Conservation (phyloP, 78 protist genomes). For the Acrasis kona region DNA sequence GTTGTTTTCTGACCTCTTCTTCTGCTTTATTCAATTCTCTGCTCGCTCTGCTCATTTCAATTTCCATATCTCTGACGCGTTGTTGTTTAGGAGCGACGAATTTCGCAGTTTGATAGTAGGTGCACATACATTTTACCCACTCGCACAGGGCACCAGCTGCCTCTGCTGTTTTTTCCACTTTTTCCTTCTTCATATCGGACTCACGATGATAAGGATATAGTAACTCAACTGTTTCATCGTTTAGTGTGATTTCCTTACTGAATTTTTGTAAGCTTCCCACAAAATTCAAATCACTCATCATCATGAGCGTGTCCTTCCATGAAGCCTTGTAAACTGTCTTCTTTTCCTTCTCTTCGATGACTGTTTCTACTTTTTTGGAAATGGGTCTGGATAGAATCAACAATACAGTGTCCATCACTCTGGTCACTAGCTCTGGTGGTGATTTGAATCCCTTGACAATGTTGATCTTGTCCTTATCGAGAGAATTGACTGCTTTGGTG, state of each 20-base stretch:
- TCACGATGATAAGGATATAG: conserved; percentile 56
- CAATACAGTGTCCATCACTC: conserved; percentile 70
- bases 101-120: conserved; percentile 46
- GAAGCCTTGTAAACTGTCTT: not conserved
- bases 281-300: conserved; percentile 36
- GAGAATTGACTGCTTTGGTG: conserved; percentile 31
- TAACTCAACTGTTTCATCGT: conserved; percentile 73
- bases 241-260: conserved; percentile 45
- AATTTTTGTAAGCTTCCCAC: conserved; percentile 28
- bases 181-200: conserved; percentile 49
- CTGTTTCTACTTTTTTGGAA: not conserved
- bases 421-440: conserved; percentile 65
- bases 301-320: conserved; percentile 36
- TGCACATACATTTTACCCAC: conserved; percentile 59
- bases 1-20: conserved; percentile 46
- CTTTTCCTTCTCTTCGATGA: conserved; percentile 1
- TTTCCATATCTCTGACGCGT: conserved; percentile 29
- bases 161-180: conserved; percentile 37
- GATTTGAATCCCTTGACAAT: conserved; percentile 24
- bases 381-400: conserved; percentile 22
- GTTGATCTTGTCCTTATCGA: conserved; percentile 57
- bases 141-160: conserved; percentile 50
- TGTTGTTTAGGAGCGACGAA: conserved; percentile 66
- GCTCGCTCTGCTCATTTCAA: conserved; percentile 35
- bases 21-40: conserved; percentile 22